These are phyloP conservation scores for Diplotaxis tenuifolia DNA, from an alignment of 345 rosid species.

Conservation along the genomic window DNA sequence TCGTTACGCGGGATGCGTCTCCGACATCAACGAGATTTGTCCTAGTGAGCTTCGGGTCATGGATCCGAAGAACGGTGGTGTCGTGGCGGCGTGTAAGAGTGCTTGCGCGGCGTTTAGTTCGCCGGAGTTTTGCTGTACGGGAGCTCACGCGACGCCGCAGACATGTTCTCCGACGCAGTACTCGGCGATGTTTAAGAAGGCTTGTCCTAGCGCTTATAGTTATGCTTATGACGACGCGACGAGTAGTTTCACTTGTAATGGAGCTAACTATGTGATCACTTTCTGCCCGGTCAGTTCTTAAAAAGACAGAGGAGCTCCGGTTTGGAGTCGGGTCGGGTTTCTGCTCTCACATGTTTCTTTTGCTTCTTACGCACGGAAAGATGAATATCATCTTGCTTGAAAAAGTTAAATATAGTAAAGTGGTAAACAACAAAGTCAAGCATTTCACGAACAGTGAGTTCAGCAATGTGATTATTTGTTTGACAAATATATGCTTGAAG, in stretches of 20 bases:
- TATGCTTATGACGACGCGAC: conserved; percentile 90
- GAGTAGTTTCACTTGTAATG: conserved; percentile 76
- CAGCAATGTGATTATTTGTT: conserved; percentile 84
- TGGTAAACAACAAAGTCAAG: conserved; percentile 62
- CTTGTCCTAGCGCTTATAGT: conserved; percentile 88
- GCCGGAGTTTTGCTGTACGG: conserved; percentile 86
- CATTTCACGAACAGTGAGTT: conserved; percentile 90
- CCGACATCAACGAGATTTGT: conserved; percentile 68
- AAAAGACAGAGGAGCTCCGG: not conserved
- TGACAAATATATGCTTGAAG: conserved; percentile 91
- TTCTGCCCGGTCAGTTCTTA: conserved; percentile 51
- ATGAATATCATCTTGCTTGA: not conserved
- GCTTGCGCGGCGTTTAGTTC: conserved; percentile 72
- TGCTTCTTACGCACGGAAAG: conserved; percentile 16
- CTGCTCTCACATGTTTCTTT: too few relatives aligned
- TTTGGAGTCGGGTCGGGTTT: conserved; percentile 8
- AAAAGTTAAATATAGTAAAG: not conserved
- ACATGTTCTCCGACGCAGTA: conserved; percentile 76
- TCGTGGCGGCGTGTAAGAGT: conserved; percentile 74
- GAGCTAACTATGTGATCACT: conserved; percentile 72
- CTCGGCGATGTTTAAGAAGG: conserved; percentile 71
- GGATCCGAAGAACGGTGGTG: conserved; percentile 40
- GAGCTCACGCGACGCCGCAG: conserved; percentile 60
- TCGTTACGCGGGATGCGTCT: conserved; percentile 66
- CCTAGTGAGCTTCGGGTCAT: conserved; percentile 60